These are phyloP conservation scores for Tylopilus intermedius DNA, from an alignment of 768 basidiomycete species.

Conservation along the genomic window DNA sequence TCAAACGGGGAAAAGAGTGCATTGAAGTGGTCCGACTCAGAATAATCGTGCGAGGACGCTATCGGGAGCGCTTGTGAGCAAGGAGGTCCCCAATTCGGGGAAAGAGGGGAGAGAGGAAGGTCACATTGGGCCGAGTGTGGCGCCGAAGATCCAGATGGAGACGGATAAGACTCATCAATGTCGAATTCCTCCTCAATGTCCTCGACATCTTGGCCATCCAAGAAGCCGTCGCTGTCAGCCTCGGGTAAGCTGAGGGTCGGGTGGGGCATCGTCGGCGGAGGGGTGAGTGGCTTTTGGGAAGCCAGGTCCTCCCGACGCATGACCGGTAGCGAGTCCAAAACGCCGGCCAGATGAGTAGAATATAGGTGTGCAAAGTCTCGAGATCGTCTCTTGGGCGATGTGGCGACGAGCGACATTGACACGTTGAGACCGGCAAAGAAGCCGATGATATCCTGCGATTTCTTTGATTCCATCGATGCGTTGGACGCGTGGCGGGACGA, in stretches of 20 bases:
- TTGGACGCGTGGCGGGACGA: slow-evolving; percentile 47
- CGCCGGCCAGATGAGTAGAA: slow-evolving; percentile 26
- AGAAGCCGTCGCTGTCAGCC: slow-evolving; percentile 21
- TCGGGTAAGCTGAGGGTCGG: slow-evolving; percentile 35
- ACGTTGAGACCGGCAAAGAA: slow-evolving; percentile 88
- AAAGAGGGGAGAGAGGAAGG: slow-evolving; percentile 32
- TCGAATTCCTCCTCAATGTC: slow-evolving; percentile 18
- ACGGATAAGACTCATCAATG: slow-evolving; percentile 18
- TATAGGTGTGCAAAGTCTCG: slow-evolving; percentile 28
- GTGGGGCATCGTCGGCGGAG: slow-evolving; percentile 40
- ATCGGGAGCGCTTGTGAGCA: slow-evolving; percentile 11
- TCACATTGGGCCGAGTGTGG: slow-evolving; percentile 11
- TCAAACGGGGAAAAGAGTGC: slow-evolving; percentile 17
- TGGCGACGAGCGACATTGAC: slow-evolving; percentile 72
- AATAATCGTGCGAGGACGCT: slow-evolving; percentile 15
- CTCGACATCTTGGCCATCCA: slow-evolving; percentile 13
- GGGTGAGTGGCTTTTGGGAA: slow-evolving; percentile 35
- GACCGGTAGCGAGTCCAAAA: slow-evolving; percentile 34
- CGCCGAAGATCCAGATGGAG: slow-evolving; percentile 11
- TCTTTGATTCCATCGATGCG: slow-evolving; percentile 26
- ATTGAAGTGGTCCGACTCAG: slow-evolving; percentile 14
- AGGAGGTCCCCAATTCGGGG: slow-evolving; percentile 30
- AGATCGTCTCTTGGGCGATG: slow-evolving; percentile 90
- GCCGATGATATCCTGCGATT: slow-evolving; percentile 62
- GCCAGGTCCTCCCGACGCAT: slow-evolving; percentile 29